A percentile compares a stretch with the other conserved stretches of the same genome.
Evolutionary conservation across 2,329 filamentous ascomycete genomes (phyloP).

Genomic region (Bertia moriformis): DNA sequence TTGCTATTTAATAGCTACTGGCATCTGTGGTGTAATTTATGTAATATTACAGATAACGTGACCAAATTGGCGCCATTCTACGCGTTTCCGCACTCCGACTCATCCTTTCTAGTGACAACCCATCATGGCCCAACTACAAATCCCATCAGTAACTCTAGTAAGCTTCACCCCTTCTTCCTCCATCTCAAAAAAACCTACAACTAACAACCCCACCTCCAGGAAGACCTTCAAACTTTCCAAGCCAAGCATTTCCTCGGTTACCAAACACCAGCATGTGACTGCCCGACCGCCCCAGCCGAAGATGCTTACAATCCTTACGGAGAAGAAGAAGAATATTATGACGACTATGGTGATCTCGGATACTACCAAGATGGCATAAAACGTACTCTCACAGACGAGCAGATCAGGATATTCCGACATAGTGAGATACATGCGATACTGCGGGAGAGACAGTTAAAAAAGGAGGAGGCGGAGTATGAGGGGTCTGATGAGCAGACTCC

Average conservation of each 20-base stretch:
- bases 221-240: conserved; percentile 44
- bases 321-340: conserved; percentile 12
- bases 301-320: conserved; percentile 6
- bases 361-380: conserved; percentile 79
- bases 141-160: background rate
- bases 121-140: background rate
- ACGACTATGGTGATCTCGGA: conserved; percentile 36
- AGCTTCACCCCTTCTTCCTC: no score
- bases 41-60: no score
- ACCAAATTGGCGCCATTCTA: no score
- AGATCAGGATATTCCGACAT: conserved; percentile 80
- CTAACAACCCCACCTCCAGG: conserved; percentile 28
- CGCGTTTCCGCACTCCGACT: no score
- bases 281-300: conserved; percentile 1
- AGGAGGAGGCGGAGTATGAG: conserved; percentile 7
- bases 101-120: no score
- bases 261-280: conserved; percentile 1
- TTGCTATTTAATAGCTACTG: background rate
- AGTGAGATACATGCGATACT: conserved; percentile 68
- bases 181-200: no score
- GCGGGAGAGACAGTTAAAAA: conserved; percentile 27
- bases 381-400: conserved; percentile 78
- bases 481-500: background rate
- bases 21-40: no score
- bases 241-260: conserved; percentile 25